Percentiles rank a stretch among this genome's conserved stretches.
Conservation (phyloP, 768 basidiomycete species). For the Trametes elegans region DNA sequence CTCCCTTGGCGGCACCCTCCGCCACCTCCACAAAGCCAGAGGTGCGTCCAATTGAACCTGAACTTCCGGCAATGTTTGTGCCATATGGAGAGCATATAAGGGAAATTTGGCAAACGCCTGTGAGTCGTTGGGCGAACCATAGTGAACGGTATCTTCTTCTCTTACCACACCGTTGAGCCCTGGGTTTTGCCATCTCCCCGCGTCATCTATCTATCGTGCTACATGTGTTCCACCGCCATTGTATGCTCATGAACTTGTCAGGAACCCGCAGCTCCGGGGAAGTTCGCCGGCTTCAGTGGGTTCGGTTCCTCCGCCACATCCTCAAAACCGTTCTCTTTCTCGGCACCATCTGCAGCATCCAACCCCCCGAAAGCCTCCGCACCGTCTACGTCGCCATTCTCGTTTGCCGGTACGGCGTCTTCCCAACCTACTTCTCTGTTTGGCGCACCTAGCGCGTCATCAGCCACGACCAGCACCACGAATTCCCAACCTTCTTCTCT, state of each 20-base stretch:
- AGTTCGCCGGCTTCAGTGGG: slow-evolving; percentile 52
- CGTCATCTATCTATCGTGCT: too few relatives aligned
- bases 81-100: too few relatives aligned
- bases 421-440: slow-evolving; percentile 12
- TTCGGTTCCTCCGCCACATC: slow-evolving; percentile 41
- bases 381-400: slow-evolving; percentile 16
- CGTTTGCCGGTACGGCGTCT: slow-evolving; percentile 7
- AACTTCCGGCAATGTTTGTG: not conserved
- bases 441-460: slow-evolving; percentile 36
- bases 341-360: slow-evolving; percentile 30
- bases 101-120: too few relatives aligned
- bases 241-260: too few relatives aligned
- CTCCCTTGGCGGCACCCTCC: slow-evolving; percentile 17
- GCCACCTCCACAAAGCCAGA: not conserved
- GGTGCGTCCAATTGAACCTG: slow-evolving; percentile 23
- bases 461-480: slow-evolving; percentile 36
- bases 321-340: slow-evolving; percentile 41
- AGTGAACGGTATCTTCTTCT: too few relatives aligned
- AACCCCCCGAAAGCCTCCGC: slow-evolving; percentile 20
- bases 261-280: slow-evolving; percentile 30
- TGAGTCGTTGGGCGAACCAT: too few relatives aligned
- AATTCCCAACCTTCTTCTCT: slow-evolving; percentile 13
- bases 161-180: too few relatives aligned
- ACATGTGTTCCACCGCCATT: too few relatives aligned
- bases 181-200: too few relatives aligned